Base-by-base conservation (phyloP, 2,329 filamentous ascomycete species). In the Ophiostoma quercus region DNA sequence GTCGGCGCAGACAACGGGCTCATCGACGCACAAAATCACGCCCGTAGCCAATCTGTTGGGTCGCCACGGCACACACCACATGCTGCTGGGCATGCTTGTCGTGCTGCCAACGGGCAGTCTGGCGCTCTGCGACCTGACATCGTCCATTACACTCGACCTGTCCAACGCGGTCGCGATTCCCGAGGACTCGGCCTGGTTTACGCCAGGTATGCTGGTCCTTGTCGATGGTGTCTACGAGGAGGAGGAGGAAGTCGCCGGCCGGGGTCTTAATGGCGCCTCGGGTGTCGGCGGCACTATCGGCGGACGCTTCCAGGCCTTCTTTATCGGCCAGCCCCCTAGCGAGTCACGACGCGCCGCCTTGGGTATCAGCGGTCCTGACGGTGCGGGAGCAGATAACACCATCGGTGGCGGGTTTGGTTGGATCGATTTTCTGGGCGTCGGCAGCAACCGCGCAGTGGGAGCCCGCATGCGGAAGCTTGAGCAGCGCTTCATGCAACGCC, bases 221-320 rank as follows among this genome's bases (percentile, higher is more conserved):
- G 88, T 97, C 0, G 95, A 99, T 75, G 95, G 95, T 7, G 88
- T 94, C n/a, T 99, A 99, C 76, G 93, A 97, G 77, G 95, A 98
- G 78, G 93, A 97, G 75, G 92, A 93, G 72, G 86, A 89, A 72
- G 88, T 87, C 25, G 81, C 84, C 1, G 88, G 89, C 19, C 89
- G 88, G 25, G 88, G 87, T 0, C 83, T 96, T 4, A 91, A 92
- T 67, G 90, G 90, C 5, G 90, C 88, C 73, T 90, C 88, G 66
- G 94, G 94, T 60, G 88, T 97, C 34, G 94, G 94, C 57, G 94
- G 94, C 16, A 92, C 90, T 0, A 92, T 98, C 70, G 93, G 93
- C n/a, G 95, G 95, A 6, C 90, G 89, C 67, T 97, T 99, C 75
- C 87, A 96, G 70, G 94, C 89, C 0, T 94, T 96, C 78, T 94